These are phyloP conservation scores for Colletotrichum sp. DNA, from an alignment of 2,329 filamentous ascomycete genomes.

Conservation along the genomic window DNA sequence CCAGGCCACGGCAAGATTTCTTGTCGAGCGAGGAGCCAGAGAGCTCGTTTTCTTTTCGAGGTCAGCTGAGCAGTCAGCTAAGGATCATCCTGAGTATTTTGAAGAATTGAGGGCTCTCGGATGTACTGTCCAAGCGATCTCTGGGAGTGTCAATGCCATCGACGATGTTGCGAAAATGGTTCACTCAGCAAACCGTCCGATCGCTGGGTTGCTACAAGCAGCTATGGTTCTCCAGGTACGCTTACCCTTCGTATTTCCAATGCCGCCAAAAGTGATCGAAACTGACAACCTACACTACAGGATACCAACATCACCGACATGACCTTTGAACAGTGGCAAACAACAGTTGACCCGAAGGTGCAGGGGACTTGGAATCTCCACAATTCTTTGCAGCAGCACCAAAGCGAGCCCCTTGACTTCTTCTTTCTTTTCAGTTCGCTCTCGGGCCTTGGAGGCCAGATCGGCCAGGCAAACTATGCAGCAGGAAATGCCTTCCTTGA, in stretches of 20 bases:
- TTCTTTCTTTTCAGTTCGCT: conserved; percentile 41
- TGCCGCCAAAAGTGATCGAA: neutral
- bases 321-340: conserved; percentile 39
- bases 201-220: conserved; percentile 45
- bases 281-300: neutral
- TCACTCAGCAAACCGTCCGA: conserved; percentile 22
- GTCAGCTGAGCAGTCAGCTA: conserved; percentile 18
- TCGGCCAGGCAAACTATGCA: conserved; percentile 44
- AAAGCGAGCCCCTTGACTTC: conserved; percentile 34
- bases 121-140: conserved; percentile 28
- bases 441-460: conserved; percentile 35
- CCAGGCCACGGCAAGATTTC: conserved; percentile 29
- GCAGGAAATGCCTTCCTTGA: conserved; percentile 47
- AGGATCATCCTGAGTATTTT: neutral
- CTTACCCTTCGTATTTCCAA: neutral
- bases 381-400: conserved; percentile 22
- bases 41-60: conserved; percentile 31
- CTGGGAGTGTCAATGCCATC: conserved; percentile 34
- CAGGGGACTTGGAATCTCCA: conserved; percentile 49
- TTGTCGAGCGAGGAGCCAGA: conserved; percentile 32
- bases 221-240: conserved; percentile 38
- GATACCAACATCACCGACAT: conserved; percentile 36
- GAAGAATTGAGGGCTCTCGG: conserved; percentile 27
- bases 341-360: conserved; percentile 41
- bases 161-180: conserved; percentile 31